Evolutionary conservation across 1,284 basidiomycete species (phyloP), one percentile per base, ranked within the genome.

Genomic region (Trichosporon sp.): DNA sequence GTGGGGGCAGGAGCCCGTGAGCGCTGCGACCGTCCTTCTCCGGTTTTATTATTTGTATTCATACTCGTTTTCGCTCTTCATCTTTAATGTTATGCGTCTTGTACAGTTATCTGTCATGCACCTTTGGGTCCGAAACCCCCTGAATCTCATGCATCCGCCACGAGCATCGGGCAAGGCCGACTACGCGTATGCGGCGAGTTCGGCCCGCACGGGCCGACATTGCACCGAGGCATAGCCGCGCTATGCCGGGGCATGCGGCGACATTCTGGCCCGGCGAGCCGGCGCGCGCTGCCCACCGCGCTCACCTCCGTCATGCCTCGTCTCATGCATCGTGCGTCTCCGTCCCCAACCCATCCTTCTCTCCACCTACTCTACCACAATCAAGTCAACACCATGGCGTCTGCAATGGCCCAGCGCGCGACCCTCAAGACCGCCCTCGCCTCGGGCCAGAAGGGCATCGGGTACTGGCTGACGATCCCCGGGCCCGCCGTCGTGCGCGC

Each of bases 401-500:
- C 29, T 1, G 25, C 65, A 27, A 62, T 69, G 67, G n/a, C 29
- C n/a, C 27, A 66, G n/a, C 42, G 68, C 31, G 44, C 65, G 23
- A 29, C 64, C 5, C 85, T 89, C 35, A 78, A 86, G 64, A 84
- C 83, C 64, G 83, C 85, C 3, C 85, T 89, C 74, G 85, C 83
- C 66, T 78, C 84, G 1, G 83, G 85, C 67, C 85, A 85, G 71
- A 84, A 87, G n/a, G 89, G 89, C 2, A 88, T 91, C 71, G 89
- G 90, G 6, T 87, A 87, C n/a, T 91, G 90, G 89, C 81, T 90
- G 42, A 90, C 88, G 15, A 75, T 75, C 66, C 70, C 73, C 15
- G 72, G 73, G 8, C 67, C 77, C 2, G 65, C 74, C 1, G 68
- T 78, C 15, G 75, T 72, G 32, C 74, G 76, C 44, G 74, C 76